phyloP scores from a whole-genome alignment of 2,329 filamentous ascomycete genomes.

The Hortaea werneckii region DNA sequence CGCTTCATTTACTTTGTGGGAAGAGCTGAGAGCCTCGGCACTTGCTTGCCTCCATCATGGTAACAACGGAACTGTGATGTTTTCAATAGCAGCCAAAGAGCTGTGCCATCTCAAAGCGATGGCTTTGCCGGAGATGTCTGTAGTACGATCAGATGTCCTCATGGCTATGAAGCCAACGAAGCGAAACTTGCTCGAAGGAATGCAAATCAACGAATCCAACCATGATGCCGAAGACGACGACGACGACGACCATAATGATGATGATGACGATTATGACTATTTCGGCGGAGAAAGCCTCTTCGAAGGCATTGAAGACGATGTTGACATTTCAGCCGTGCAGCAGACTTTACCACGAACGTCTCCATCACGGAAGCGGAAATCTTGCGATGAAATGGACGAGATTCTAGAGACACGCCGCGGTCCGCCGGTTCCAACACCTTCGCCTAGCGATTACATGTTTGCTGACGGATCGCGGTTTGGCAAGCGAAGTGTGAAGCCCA shows the following conservation, averaged over 20 bases:
- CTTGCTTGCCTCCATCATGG: constrained; percentile 23
- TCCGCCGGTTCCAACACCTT: too few species aligned
- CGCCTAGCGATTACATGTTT: too few species aligned
- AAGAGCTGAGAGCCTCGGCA: constrained; percentile 36
- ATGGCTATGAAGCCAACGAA: constrained; percentile 3
- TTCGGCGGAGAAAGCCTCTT: not conserved
- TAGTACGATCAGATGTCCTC: not conserved
- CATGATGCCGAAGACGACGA: not conserved
- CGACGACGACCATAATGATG: not conserved
- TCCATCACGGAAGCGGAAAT: not conserved
- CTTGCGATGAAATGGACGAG: not conserved
- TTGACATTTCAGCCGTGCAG: not conserved
- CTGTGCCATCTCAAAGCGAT: constrained; percentile 29
- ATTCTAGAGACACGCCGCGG: not conserved
- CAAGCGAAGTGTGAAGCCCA: too few species aligned
- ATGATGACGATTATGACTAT: not conserved
- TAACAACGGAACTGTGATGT: constrained; percentile 22
- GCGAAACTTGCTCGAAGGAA: not conserved
- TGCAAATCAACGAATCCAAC: too few species aligned
- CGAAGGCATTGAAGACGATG: not conserved
- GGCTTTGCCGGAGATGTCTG: too few species aligned
- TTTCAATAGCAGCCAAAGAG: constrained; percentile 31
- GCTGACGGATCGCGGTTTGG: too few species aligned
- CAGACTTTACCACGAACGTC: not conserved
- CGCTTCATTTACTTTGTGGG: constrained; percentile 28